Evolutionary conservation across 2,329 filamentous ascomycete species (phyloP).

Genomic region (Allantophomopsis cytisporea): DNA sequence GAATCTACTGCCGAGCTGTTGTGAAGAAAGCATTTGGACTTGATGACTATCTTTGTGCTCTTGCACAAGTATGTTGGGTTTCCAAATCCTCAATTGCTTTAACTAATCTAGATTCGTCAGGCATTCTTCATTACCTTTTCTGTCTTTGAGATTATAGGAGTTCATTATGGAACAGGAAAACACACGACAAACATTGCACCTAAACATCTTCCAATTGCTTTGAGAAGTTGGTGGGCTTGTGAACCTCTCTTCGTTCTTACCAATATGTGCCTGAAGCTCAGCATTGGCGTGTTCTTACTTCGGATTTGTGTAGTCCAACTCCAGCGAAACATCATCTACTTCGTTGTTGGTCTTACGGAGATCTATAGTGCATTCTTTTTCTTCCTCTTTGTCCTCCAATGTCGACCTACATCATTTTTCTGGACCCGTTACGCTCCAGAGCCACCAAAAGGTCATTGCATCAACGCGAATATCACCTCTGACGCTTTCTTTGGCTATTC

Average conservation of each 20-base stretch:
- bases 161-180: constrained; percentile 10
- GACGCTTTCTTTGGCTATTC: constrained; percentile 30
- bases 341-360: constrained; percentile 19
- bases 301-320: constrained; percentile 21
- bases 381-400: constrained; percentile 34
- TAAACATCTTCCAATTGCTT: constrained; percentile 1
- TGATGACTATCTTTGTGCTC: constrained; percentile 34
- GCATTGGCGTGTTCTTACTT: constrained; percentile 26
- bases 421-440: constrained; percentile 25
- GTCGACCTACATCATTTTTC: constrained; percentile 31
- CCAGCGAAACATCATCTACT: constrained; percentile 22
- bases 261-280: constrained; percentile 24
- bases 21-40: constrained; percentile 26
- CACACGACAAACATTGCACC: constrained; percentile 7
- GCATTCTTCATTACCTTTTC: constrained; percentile 6
- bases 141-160: constrained; percentile 7
- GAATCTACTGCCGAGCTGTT: constrained; percentile 28
- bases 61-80: constrained; percentile 24
- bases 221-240: constrained; percentile 11
- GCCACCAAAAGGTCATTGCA: constrained; percentile 23
- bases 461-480: constrained; percentile 24
- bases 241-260: constrained; percentile 24
- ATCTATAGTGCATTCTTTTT: constrained; percentile 25
- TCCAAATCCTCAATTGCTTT: too few species aligned
- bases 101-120: constrained; percentile 2